Evolutionary conservation across 768 basidiomycete genomes (phyloP).

Genomic region (Paxillus rubicundulus): DNA sequence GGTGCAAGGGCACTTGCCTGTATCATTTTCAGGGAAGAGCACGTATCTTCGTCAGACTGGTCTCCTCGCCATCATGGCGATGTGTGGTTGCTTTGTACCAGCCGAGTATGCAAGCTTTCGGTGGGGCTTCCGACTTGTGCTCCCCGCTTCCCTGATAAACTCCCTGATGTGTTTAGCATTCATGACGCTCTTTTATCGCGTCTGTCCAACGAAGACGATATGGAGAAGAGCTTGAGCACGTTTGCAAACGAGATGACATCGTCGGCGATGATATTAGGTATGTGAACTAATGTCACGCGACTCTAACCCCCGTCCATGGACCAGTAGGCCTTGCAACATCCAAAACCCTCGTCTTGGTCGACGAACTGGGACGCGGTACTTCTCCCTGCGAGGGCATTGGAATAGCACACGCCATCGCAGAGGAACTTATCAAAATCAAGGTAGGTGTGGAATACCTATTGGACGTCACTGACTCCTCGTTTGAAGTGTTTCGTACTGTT

Average conservation of each 20-base stretch:
- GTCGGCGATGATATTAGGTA: conserved; percentile 87
- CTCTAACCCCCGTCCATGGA: background rate
- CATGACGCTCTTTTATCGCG: conserved; percentile 84
- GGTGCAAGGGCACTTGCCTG: background rate
- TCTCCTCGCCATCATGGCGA: conserved; percentile 79
- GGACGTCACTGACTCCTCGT: background rate
- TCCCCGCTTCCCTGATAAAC: background rate
- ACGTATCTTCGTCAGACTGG: conserved; percentile 90
- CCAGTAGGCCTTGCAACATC: conserved; percentile 62
- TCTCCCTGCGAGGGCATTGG: conserved; percentile 79
- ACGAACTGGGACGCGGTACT: conserved; percentile 93
- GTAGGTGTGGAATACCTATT: conserved; percentile 37
- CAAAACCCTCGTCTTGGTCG: conserved; percentile 77
- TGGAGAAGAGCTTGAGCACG: conserved; percentile 87
- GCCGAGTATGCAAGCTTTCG: conserved; percentile 91
- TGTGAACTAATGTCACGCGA: background rate
- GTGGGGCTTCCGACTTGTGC: conserved; percentile 29
- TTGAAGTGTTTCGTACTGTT: conserved; percentile 83
- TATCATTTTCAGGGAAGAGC: conserved; percentile 65
- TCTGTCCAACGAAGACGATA: conserved; percentile 90
- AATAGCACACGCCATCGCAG: conserved; percentile 81
- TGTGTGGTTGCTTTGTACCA: conserved; percentile 90
- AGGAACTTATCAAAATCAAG: conserved; percentile 69
- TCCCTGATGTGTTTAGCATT: conserved; percentile 43
- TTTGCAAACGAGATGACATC: conserved; percentile 96